Evolutionary conservation across 2,329 filamentous ascomycete species (phyloP), one percentile per base, ranked within the genome.

Genomic region (Lasiodiplodia theobromae): DNA sequence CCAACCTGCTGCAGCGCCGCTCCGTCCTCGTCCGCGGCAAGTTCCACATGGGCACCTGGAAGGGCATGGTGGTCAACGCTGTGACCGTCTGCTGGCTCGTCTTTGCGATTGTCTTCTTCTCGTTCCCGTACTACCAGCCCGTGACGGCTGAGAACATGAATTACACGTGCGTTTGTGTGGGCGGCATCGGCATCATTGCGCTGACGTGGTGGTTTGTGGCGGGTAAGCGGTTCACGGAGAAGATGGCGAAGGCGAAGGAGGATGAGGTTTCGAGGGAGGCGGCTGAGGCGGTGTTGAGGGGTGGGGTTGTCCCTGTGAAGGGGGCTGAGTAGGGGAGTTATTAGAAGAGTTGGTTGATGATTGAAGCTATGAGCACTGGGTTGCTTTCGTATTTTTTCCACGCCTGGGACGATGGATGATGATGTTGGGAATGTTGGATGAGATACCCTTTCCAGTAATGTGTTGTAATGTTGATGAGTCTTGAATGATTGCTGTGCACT

Each of bases 141-240:
- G 80, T 82, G 10, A 67, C 53, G 38, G 72, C 72, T 1, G 69
- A 70, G 31, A 84, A 83, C 68, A 85, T 85, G 83, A 85, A 84
- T 69, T 84, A 85, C 70, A 84, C 83, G 1, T 84, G 83, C 58
- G 81, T 83, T 0, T 81, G 82, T 14, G 80, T 84, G 5, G 82
- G 82, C 1, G 82, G 77, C 0, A 76, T 81, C 34, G 69, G 82
- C 8, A 54, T 81, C 1, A 74, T 84, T 11, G 76, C 78, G 62
- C 67, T 79, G 2, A 70, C 69, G 0, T 84, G 82, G 82, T 84
- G 82, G 81, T 63, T 82, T n/a, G 75, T 82, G 64, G 81, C 77
- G 1, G 79, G 81, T 4, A 76, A 74, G 58, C 73, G 73, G 28
- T 84, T 82, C 51, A 80, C 79, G 5, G 73, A 76, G 66, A 77